Base-by-base conservation (phyloP, 148 eudicot genomes). In the Fagopyrum tataricum region DNA sequence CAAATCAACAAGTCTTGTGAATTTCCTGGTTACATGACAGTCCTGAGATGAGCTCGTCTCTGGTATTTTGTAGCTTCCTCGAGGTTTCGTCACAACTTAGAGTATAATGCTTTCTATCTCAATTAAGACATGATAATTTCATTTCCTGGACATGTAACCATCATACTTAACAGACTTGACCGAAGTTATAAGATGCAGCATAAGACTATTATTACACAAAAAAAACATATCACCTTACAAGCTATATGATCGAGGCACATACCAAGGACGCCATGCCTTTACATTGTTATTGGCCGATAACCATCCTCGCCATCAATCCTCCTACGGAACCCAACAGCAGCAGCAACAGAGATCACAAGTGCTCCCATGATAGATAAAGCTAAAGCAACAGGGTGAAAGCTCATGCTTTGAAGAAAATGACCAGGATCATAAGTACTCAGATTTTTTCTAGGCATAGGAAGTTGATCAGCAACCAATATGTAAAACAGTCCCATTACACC, bases 401-500 rank as follows among this genome's bases (percentile, higher is more conserved):
- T 37, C 17, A 31, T 37, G 6, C 17, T 13, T 31, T 62, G 6
- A 62, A 62, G 14, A 41, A 62, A n/a, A 55, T 18, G 61, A 23
- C 21, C 9, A 1, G 61, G 26, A 67, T 26, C 71, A 40, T 44
- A 44, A 51, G 55, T 37, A 8, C 44, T 74, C 37, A 72, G 39
- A 71, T 1, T 8, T 70, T 37, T 61, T 64, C 13, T 58, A 14
- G 75, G 75, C 48, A 18, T 64, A 0, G 89, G 79, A 14, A 79
- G 42, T 26, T 88, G 73, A 62, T 89, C 88, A 17, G 97, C 91
- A 49, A 94, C 81, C 74, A 94, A 76, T 61, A 94, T 74, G 85
- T 94, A 94, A 81, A 94, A 89, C 61, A 94, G 91, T 31, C 90
- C 97, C 98, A 94, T 94, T 62, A 94, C 98, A 74, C 98, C 98